phyloP scores from a whole-genome alignment of 176 grass and related monocot species.

The Secale cereale region DNA sequence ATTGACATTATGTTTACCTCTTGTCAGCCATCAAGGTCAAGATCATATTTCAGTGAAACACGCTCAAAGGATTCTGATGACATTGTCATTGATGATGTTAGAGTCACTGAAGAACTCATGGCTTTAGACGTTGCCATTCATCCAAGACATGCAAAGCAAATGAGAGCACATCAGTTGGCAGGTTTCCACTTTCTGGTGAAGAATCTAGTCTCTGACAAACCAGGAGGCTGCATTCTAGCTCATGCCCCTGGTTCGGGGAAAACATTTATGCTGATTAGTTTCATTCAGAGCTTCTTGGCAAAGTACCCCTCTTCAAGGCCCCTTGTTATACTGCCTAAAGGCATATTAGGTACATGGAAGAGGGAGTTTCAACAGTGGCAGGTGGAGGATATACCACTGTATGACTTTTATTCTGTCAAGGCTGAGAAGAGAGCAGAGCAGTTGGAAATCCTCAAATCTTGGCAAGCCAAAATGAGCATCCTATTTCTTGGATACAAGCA shows the following conservation, averaged over 20 bases:
- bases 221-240: constrained; percentile 93
- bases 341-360: constrained; percentile 89
- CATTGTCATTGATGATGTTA: constrained; percentile 40
- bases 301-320: constrained; percentile 82
- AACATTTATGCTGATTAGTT: constrained; percentile 95
- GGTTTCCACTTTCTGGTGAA: constrained; percentile 94
- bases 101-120: constrained; percentile 62
- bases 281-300: constrained; percentile 97
- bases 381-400: constrained; percentile 83
- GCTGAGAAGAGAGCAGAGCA: constrained; percentile 93
- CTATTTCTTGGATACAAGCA: constrained; percentile 95
- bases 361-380: constrained; percentile 81
- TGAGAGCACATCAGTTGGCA: constrained; percentile 86
- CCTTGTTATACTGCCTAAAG: constrained; percentile 87
- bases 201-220: constrained; percentile 73
- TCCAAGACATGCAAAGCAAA: constrained; percentile 80
- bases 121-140: constrained; percentile 72
- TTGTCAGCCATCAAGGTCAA: constrained; percentile 61
- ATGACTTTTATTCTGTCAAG: constrained; percentile 94
- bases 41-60: constrained; percentile 36
- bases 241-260: constrained; percentile 97
- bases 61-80: constrained; percentile 52
- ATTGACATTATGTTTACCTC: constrained; percentile 23
- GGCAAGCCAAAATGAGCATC: constrained; percentile 85
- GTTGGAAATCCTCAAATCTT: constrained; percentile 69